phyloP scores from a whole-genome alignment of 177 flowering plant species.

The Telopea speciosissima region DNA sequence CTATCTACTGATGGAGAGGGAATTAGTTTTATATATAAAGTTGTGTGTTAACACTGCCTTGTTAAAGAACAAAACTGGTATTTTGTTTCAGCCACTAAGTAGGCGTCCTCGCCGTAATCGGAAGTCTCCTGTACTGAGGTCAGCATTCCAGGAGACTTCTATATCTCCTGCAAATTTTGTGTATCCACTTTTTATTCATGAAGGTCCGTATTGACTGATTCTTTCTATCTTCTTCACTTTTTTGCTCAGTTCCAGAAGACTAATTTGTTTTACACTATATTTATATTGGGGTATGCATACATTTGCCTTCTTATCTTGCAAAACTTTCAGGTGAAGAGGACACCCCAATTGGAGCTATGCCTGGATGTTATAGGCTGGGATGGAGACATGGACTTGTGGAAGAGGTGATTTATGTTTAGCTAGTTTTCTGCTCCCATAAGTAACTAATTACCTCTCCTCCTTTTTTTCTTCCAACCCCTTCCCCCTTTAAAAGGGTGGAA shows the following conservation, averaged over 20 bases:
- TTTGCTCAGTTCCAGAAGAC: neutral
- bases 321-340: conserved; percentile 79
- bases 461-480: too few relatives aligned
- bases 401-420: conserved; percentile 49
- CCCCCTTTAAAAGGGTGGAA: too few relatives aligned
- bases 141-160: conserved; percentile 80
- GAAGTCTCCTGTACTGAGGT: conserved; percentile 61
- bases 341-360: conserved; percentile 99
- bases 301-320: conserved; percentile 6
- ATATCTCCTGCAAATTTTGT: conserved; percentile 84
- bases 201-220: conserved; percentile 45
- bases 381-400: conserved; percentile 97
- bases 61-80: neutral
- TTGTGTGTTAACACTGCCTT: too few relatives aligned
- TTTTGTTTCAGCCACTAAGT: conserved; percentile 44
- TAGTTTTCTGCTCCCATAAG: neutral
- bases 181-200: conserved; percentile 94
- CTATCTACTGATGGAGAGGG: neutral
- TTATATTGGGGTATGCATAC: conserved; percentile 1
- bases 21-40: neutral
- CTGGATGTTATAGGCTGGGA: conserved; percentile 97
- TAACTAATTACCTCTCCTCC: too few relatives aligned
- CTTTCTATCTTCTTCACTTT: neutral
- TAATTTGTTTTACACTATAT: neutral
- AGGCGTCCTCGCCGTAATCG: conserved; percentile 90